Percentiles rank a stretch among this genome's conserved stretches.
phyloP scores from a whole-genome alignment of 2,329 filamentous ascomycete species.

The Microsporum canis region DNA sequence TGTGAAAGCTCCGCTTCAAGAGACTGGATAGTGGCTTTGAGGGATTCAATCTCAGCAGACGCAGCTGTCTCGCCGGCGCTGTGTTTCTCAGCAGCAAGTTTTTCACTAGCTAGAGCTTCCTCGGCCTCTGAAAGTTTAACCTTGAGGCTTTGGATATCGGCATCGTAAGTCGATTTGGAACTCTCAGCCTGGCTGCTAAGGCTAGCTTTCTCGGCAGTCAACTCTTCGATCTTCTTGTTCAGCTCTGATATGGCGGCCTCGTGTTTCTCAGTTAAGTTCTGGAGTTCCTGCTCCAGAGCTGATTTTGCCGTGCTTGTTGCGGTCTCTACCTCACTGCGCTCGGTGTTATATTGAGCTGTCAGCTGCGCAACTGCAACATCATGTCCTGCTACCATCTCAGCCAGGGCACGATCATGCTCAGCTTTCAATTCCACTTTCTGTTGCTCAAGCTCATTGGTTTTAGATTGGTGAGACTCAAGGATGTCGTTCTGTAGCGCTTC shows the following conservation, averaged over 20 bases:
- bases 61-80: constrained; percentile 13
- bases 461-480: constrained; percentile 11
- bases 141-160: constrained; percentile 15
- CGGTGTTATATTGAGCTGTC: constrained; percentile 11
- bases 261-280: constrained; percentile 11
- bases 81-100: constrained; percentile 12
- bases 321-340: constrained; percentile 15
- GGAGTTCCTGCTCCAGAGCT: constrained; percentile 11
- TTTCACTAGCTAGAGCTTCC: constrained; percentile 14
- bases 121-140: constrained; percentile 17
- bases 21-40: constrained; percentile 14
- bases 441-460: constrained; percentile 10
- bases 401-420: constrained; percentile 12
- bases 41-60: constrained; percentile 10
- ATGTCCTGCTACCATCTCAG: constrained; percentile 14
- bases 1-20: constrained; percentile 14
- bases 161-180: constrained; percentile 9
- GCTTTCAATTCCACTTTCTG: constrained; percentile 10
- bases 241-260: constrained; percentile 8
- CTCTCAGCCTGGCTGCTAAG: constrained; percentile 8
- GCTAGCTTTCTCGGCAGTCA: constrained; percentile 9
- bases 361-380: constrained; percentile 12
- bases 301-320: constrained; percentile 11
- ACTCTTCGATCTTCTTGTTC: constrained; percentile 10
- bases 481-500: constrained; percentile 27